These are phyloP conservation scores for Nepenthes gracilis DNA, from an alignment of 148 eudicot genomes.

Conservation along the genomic window DNA sequence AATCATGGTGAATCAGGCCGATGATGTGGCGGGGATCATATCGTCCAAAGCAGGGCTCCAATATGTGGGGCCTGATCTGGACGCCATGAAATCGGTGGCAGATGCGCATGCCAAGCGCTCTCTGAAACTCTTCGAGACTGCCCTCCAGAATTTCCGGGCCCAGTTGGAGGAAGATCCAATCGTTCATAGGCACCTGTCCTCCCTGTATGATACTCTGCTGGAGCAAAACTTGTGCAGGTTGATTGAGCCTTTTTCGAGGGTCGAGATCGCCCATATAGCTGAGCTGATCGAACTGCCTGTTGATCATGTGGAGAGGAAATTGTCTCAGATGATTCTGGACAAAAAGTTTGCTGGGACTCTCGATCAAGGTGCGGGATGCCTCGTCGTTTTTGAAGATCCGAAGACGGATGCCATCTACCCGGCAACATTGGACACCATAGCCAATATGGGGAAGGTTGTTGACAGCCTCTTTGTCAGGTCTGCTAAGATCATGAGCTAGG, in stretches of 20 bases:
- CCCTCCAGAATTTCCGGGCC: slow-evolving; percentile 26
- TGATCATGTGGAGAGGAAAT: slow-evolving; percentile 38
- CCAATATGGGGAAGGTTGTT: slow-evolving; percentile 33
- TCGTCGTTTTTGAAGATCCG: slow-evolving; percentile 30
- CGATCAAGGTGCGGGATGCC: slow-evolving; percentile 44
- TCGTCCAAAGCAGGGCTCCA: slow-evolving; percentile 40
- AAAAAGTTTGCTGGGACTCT: slow-evolving; percentile 41
- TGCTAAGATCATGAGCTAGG: slow-evolving; percentile 35
- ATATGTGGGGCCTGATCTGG: slow-evolving; percentile 41
- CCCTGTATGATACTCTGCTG: slow-evolving; percentile 32
- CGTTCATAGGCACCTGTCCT: slow-evolving; percentile 36
- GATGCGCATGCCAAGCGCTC: slow-evolving; percentile 43
- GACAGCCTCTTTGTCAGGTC: slow-evolving; percentile 40
- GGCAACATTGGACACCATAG: slow-evolving; percentile 32
- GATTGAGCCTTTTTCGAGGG: slow-evolving; percentile 42
- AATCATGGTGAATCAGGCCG: slow-evolving; percentile 48
- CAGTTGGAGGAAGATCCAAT: slow-evolving; percentile 41
- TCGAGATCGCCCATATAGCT: slow-evolving; percentile 33
- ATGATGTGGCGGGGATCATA: slow-evolving; percentile 40
- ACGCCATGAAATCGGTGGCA: slow-evolving; percentile 46
- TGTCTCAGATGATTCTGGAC: slow-evolving; percentile 42
- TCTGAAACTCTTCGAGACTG: slow-evolving; percentile 31
- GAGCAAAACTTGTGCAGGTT: slow-evolving; percentile 42
- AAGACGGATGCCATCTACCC: slow-evolving; percentile 40
- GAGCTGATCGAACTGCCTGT: slow-evolving; percentile 33